Conservation (phyloP, 352 stramenopile genomes). For the Phytophthora chlamydospora region DNA sequence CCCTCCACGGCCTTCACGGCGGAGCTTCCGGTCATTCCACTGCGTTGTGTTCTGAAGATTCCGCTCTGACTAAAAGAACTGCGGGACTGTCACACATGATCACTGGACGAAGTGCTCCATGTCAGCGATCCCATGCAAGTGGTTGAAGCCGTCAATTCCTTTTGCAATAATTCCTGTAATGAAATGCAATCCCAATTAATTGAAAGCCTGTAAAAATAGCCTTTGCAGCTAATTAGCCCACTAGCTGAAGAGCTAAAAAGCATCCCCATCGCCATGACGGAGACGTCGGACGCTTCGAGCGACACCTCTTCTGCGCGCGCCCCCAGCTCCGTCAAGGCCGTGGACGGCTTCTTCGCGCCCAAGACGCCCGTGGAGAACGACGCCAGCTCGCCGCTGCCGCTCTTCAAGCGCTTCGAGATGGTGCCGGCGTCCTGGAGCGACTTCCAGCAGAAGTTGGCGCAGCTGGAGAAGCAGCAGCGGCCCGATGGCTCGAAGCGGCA, state of each 20-base stretch:
- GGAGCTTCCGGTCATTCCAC: neutral
- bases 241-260: neutral
- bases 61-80: too few species aligned
- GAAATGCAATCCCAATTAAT: too few species aligned
- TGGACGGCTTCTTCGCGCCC: constrained; percentile 19
- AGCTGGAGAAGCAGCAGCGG: constrained; percentile 11
- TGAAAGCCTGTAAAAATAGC: too few species aligned
- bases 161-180: too few species aligned
- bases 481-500: constrained; percentile 6
- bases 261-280: neutral
- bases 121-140: too few species aligned
- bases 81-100: too few species aligned
- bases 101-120: too few species aligned
- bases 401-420: constrained; percentile 41
- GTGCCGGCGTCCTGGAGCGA: constrained; percentile 27
- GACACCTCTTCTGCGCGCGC: too few species aligned
- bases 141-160: too few species aligned
- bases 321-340: constrained; percentile 7
- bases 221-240: too few species aligned
- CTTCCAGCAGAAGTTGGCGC: constrained; percentile 20
- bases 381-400: neutral
- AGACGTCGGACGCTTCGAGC: neutral
- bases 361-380: neutral
- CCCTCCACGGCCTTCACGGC: constrained; percentile 27
- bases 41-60: too few species aligned